Evolutionary conservation across 1,284 basidiomycete species (phyloP).

Genomic region (Microbotryomycetes sp.): DNA sequence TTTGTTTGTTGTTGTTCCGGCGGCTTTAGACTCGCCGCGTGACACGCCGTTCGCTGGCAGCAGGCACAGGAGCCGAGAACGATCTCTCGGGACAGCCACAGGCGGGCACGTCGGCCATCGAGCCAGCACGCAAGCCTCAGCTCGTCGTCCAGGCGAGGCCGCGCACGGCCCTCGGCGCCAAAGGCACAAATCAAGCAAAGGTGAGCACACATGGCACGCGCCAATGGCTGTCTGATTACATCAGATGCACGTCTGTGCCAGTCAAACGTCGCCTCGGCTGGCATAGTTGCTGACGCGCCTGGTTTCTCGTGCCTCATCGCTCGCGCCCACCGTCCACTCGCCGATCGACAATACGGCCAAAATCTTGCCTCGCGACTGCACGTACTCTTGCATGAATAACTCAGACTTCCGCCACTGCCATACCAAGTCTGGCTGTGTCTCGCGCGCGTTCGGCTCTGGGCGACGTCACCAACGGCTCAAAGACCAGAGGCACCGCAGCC

Average conservation of each 20-base stretch:
- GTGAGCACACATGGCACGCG: background rate
- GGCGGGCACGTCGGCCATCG: background rate
- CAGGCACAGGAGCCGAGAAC: slow-evolving; percentile 25
- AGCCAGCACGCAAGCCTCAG: background rate
- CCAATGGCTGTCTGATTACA: background rate
- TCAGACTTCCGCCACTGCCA: background rate
- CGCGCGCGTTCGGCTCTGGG: slow-evolving; percentile 23
- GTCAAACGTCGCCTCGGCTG: slow-evolving; percentile 5
- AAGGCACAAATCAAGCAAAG: slow-evolving; percentile 5
- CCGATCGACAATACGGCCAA: background rate
- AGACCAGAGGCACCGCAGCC: slow-evolving; percentile 3
- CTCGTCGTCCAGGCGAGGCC: slow-evolving; percentile 3
- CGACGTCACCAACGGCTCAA: slow-evolving; percentile 30
- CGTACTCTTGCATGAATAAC: too few species aligned
- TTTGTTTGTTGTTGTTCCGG: background rate
- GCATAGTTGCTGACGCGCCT: background rate
- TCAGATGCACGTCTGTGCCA: background rate
- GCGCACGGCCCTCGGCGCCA: background rate
- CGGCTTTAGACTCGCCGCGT: slow-evolving; percentile 22
- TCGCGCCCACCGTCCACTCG: background rate
- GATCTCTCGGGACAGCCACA: slow-evolving; percentile 13
- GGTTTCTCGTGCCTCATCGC: background rate
- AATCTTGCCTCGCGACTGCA: too few species aligned
- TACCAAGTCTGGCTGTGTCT: too few species aligned
- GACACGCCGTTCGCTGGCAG: slow-evolving; percentile 23